Conservation (phyloP, 1,139 yeast genomes). For the Yamadazyma sp. region DNA sequence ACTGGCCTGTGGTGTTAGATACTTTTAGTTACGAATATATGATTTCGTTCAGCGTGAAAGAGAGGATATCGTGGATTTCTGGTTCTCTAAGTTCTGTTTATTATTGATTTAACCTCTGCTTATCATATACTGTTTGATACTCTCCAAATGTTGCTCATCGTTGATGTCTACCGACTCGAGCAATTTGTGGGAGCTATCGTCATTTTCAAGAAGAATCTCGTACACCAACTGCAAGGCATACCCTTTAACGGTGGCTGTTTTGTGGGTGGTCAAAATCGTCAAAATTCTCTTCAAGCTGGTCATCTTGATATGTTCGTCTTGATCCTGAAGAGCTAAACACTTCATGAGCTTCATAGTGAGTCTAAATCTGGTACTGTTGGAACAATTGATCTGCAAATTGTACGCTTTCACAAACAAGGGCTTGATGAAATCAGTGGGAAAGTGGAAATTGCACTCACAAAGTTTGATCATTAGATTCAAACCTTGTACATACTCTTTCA, state of each 20-base stretch:
- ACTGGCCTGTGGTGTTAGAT: too few species aligned
- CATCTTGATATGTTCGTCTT: conserved; percentile 7
- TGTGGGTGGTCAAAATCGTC: conserved; percentile 32
- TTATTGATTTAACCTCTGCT: not conserved
- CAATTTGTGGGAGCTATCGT: conserved; percentile 4
- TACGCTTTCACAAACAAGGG: conserved; percentile 53
- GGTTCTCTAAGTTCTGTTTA: too few species aligned
- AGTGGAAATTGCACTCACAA: conserved; percentile 30
- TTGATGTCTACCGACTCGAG: conserved; percentile 9
- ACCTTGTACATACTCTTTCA: conserved; percentile 14
- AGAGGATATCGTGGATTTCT: too few species aligned
- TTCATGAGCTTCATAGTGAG: conserved; percentile 39
- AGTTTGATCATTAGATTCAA: conserved; percentile 34
- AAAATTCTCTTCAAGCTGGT: conserved; percentile 27
- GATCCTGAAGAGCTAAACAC: conserved; percentile 20
- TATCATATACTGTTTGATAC: not conserved
- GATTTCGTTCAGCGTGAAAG: too few species aligned
- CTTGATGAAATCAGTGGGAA: conserved; percentile 30
- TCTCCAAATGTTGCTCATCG: not conserved
- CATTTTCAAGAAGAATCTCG: conserved; percentile 10
- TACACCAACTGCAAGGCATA: conserved; percentile 19
- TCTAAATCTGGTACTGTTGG: conserved; percentile 31
- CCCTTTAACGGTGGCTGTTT: conserved; percentile 24
- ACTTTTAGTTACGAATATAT: too few species aligned
- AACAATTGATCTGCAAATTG: conserved; percentile 54